Base-by-base conservation (phyloP, 192 early-diverging fungal species). In the Helicostylum pulchrum region DNA sequence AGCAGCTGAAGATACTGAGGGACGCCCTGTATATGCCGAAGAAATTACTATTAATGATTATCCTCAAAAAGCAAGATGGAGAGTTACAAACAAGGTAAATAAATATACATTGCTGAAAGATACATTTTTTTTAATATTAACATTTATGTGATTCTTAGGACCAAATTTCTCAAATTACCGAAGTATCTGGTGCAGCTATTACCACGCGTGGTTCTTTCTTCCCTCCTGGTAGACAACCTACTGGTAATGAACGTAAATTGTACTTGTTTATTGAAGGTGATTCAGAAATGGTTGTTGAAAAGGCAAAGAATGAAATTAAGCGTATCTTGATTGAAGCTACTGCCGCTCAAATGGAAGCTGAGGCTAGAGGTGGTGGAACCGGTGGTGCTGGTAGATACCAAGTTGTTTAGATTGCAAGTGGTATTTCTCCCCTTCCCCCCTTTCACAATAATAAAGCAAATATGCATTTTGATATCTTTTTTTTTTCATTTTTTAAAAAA, bases 11-110 rank as follows among this genome's bases (percentile, higher is more conserved):
- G 50, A 61, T 15, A 54, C 66, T 26, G 63, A 69, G 64, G 47
- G 71, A 51, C 30, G 80, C 62, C 59, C 78, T 71, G 68, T 82
- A 6, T 92, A 85, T 77, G 83, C 87, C 4, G 71, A 80, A 61
- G 96, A 99, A 77, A 89, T 99, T 70, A 92, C 92, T 67, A 97
- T 99, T 75, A 99, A 99, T 74, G 96, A 99, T 76, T 98, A 91
- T 68, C 95, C 95, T 36, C 88, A 93, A 68, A 93, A 93, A 80
- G 96, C 97, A 12, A 79, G 97, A 58, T 92, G 92, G 89, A 90
- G 87, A 66, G 96, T 98, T 34, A 99, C 94, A 7, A 95, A 94
- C 75, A 94, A 92, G 77, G 81, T 85, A 80, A 71, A 67, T 32
- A 8, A 4, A 11, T 46, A 57, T 39, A 39, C 6, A 39, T 39